Base-by-base conservation (phyloP, 768 basidiomycete genomes). In the Serendipita indica region DNA sequence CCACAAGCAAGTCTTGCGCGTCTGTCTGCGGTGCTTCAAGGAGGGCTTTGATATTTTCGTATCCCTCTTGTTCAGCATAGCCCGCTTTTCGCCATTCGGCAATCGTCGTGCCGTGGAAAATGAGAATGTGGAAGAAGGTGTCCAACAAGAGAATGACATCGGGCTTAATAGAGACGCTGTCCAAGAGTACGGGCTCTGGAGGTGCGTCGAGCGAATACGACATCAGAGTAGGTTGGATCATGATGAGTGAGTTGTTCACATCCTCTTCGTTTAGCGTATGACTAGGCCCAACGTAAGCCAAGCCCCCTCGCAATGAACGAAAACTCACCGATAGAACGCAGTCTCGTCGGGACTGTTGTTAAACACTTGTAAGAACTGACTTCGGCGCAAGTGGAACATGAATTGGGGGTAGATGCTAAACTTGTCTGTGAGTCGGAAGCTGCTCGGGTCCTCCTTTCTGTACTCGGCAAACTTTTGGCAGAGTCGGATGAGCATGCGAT, bases 401-500 rank as follows among this genome's bases (percentile, higher is more conserved):
- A 99, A 99, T 68, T 98, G 96, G 14, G 96, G 96, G 70, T 99
- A 99, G 65, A 99, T 97, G 69, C 88, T 89, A 72, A 99, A 98
- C 71, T 96, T 96, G 69, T 96, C 91, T 59, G 82, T 77, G 63
- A 99, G 75, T 64, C 91, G 77, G 79, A 99, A 98, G 68, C 86
- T 90, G 34, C 83, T 79, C 7, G 96, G 88, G 68, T 98, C 96
- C 71, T 98, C 96, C 74, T 98, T 98, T 65, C 93, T 76, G 68
- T 98, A 99, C 68, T 97, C 93, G 52, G 96, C 96, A 67, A 98
- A 98, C 75, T 98, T 99, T 75, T 98, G 96, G 73, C 96, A 99
- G 27, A 98, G 73, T 7, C 96, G 82, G 67, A 98, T 98, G 60
- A 99, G 79, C 96, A 99, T 99, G 60, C 96, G 79, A 73, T 99